Evolutionary conservation across 1,284 basidiomycete genomes (phyloP).

Genomic region (Leccinum pachyderme): DNA sequence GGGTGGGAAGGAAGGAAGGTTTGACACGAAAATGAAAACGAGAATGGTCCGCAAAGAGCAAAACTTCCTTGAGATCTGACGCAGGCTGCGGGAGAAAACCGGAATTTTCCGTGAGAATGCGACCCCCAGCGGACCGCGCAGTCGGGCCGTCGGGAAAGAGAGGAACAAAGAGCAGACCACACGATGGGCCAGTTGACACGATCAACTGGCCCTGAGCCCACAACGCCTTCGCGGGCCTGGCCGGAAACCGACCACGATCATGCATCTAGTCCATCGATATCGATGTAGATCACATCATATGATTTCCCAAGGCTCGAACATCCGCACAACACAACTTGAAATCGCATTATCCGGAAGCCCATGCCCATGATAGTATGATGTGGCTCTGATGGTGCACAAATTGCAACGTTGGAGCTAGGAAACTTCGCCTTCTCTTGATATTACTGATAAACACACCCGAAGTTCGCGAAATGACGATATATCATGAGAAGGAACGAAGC

Average conservation of each 20-base stretch:
- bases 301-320: background rate
- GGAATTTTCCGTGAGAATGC: background rate
- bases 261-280: background rate
- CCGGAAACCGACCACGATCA: background rate
- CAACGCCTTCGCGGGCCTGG: background rate
- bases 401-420: background rate
- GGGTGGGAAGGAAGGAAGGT: background rate
- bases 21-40: background rate
- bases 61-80: background rate
- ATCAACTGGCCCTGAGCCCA: background rate
- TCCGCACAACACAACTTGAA: background rate
- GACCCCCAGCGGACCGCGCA: background rate
- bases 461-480: background rate
- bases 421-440: background rate
- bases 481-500: background rate
- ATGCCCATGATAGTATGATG: too few relatives aligned
- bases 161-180: background rate
- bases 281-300: background rate
- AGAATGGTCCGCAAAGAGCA: background rate
- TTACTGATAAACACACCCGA: background rate
- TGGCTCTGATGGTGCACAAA: background rate
- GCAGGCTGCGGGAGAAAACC: background rate
- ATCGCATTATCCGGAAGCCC: background rate
- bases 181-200: background rate
- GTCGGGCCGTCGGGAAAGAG: background rate